Evolutionary conservation across 768 basidiomycete genomes (phyloP).

Genomic region (Pisolithus marmoratus): DNA sequence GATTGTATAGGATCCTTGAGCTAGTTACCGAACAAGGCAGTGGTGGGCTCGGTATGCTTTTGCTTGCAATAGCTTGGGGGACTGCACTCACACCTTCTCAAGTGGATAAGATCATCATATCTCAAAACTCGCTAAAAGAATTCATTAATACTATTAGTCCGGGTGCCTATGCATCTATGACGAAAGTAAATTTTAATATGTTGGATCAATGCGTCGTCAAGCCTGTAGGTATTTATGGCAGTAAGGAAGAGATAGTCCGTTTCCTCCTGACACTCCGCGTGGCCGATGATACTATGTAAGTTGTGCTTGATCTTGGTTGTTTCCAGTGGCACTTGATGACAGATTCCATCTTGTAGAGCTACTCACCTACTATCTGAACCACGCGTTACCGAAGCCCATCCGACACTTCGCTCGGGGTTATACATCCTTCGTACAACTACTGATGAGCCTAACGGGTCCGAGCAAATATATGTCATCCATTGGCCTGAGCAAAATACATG

Average conservation of each 20-base stretch:
- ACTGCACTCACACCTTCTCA: neutral
- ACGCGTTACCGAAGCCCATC: conserved; percentile 2
- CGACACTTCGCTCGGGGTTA: conserved; percentile 41
- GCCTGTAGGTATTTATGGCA: conserved; percentile 55
- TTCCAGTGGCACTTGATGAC: neutral
- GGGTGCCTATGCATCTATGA: conserved; percentile 48
- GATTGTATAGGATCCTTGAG: conserved; percentile 42
- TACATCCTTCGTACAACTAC: conserved; percentile 31
- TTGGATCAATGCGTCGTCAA: conserved; percentile 43
- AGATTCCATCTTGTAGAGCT: neutral
- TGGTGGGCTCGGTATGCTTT: conserved; percentile 39
- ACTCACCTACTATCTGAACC: conserved; percentile 4
- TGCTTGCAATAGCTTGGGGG: neutral
- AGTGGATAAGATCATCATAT: conserved; percentile 64
- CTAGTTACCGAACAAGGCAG: conserved; percentile 41
- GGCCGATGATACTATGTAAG: conserved; percentile 39
- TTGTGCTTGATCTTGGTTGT: neutral
- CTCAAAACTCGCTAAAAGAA: conserved; percentile 40
- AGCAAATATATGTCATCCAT: conserved; percentile 44
- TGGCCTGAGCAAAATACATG: conserved; percentile 62
- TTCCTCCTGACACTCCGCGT: conserved; percentile 35
- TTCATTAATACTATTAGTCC: conserved; percentile 47
- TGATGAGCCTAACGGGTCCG: conserved; percentile 1
- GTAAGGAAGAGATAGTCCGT: conserved; percentile 42
- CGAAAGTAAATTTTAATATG: conserved; percentile 49